These are phyloP conservation scores for Oemleria cerasiformis DNA, from an alignment of 306 rosid genomes.

Conservation along the genomic window DNA sequence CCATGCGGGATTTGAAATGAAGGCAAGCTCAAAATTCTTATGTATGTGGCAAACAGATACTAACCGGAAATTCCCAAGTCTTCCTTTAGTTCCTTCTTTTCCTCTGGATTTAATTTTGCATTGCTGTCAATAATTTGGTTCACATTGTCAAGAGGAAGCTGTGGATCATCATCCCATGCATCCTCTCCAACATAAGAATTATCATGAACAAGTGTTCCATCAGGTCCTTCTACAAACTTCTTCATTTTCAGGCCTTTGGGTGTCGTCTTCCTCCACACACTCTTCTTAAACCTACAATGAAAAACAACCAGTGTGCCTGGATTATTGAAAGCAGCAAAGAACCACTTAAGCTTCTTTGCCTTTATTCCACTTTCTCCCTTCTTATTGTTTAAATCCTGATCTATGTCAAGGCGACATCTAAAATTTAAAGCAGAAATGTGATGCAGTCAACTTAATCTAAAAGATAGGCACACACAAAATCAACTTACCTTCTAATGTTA, in stretches of 20 bases:
- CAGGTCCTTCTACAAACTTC: slow-evolving; percentile 75
- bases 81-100: slow-evolving; percentile 57
- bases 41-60: slow-evolving; percentile 17
- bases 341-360: neutral
- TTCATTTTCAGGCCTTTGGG: slow-evolving; percentile 91
- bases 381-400: neutral
- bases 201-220: slow-evolving; percentile 82
- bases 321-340: slow-evolving; percentile 2
- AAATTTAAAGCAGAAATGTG: neutral
- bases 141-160: slow-evolving; percentile 49
- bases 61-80: slow-evolving; percentile 76
- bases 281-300: slow-evolving; percentile 73
- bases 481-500: slow-evolving; percentile 62
- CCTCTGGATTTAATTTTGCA: slow-evolving; percentile 48
- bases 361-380: neutral
- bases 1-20: slow-evolving; percentile 2
- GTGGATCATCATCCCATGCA: slow-evolving; percentile 87
- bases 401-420: neutral
- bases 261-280: slow-evolving; percentile 79
- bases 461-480: slow-evolving; percentile 2
- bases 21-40: slow-evolving; percentile 9
- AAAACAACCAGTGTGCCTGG: slow-evolving; percentile 20
- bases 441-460: neutral
- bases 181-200: slow-evolving; percentile 86
- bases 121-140: slow-evolving; percentile 60